Evolutionary conservation across 2,329 filamentous ascomycete genomes (phyloP), one percentile per base, ranked within the genome.

Genomic region (Chalaropsis thielavioides): DNA sequence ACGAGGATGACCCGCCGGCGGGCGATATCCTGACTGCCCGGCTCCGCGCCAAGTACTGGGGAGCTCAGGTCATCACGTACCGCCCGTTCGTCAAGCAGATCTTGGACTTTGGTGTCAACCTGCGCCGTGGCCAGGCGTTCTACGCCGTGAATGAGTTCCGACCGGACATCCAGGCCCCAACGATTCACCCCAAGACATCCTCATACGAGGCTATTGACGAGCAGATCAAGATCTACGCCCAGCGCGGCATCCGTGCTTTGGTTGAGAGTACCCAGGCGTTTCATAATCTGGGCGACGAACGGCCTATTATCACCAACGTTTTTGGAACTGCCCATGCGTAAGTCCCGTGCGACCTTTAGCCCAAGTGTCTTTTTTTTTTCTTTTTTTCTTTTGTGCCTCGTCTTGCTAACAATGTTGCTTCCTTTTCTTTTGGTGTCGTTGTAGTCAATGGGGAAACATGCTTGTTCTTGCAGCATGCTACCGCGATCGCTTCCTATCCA

Each of bases 41-140:
- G 24, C 79, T 97, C 68, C 86, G 92, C 51, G 94, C 89, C 15
- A 97, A 99, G 74, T 97, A 94, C 74, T 97, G 92, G 79, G 94
- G 94, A 22, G 92, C 90, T 0, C 83, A 88, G 69, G 91, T 95
- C 68, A 92, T 97, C 72, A 92, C 92, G 31, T 88, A 94, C 72
- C 83, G 94, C 27, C 90, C 89, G 0, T 90, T 92, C 67, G 73
- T 86, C 63, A 76, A 78, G 68, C 76, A 80, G 67, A 80, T 87
- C 58, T 74, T 87, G 69, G 74, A 84, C 68, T 74, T 77, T 72
- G 75, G 74, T 69, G 71, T 72, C 67, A 72, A 73, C 17, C 72
- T 75, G 68, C 74, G 69, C 58, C 71, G 70, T 1, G 73, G 71
- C 61, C 72, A 73, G 3, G 72, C 75, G 69, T 74, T 68, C 67